phyloP scores from a whole-genome alignment of 176 grass and related monocot species.

The Carex littledalei region DNA sequence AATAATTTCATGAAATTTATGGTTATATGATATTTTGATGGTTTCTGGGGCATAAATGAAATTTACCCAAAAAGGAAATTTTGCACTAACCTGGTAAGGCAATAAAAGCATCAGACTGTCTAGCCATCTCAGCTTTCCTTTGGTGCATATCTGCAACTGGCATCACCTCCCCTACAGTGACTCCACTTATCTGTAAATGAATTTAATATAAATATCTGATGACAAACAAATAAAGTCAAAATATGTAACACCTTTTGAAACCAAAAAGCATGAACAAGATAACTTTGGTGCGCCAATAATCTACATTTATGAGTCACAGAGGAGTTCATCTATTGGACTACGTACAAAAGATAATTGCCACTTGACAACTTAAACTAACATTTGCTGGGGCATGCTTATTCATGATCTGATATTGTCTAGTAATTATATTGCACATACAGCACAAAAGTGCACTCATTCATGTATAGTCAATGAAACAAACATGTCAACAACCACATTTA shows the following conservation, averaged over 20 bases:
- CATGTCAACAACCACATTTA: neutral
- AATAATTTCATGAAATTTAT: neutral
- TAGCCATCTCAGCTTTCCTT: slow-evolving; percentile 96
- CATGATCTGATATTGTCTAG: neutral
- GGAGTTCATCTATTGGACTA: neutral
- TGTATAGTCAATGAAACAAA: neutral
- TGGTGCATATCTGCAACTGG: slow-evolving; percentile 96
- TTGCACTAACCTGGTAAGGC: slow-evolving; percentile 70
- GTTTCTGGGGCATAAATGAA: neutral
- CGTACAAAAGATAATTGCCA: slow-evolving; percentile 2
- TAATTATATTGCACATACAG: neutral
- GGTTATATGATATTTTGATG: neutral
- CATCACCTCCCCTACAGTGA: slow-evolving; percentile 89
- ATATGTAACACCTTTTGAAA: slow-evolving; percentile 1
- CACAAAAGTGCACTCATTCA: slow-evolving; percentile 12
- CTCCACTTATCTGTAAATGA: slow-evolving; percentile 71
- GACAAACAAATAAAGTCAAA: slow-evolving; percentile 15
- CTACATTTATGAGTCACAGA: slow-evolving; percentile 10
- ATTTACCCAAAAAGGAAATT: neutral
- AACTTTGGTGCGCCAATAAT: slow-evolving; percentile 8
- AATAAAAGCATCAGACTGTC: slow-evolving; percentile 98
- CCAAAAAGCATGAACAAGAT: neutral
- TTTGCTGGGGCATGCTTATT: neutral
- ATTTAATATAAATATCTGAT: neutral
- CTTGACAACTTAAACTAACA: neutral